phyloP scores from a whole-genome alignment of 495 filamentous ascomycete genomes.

The Astrothelium macrocarpum region DNA sequence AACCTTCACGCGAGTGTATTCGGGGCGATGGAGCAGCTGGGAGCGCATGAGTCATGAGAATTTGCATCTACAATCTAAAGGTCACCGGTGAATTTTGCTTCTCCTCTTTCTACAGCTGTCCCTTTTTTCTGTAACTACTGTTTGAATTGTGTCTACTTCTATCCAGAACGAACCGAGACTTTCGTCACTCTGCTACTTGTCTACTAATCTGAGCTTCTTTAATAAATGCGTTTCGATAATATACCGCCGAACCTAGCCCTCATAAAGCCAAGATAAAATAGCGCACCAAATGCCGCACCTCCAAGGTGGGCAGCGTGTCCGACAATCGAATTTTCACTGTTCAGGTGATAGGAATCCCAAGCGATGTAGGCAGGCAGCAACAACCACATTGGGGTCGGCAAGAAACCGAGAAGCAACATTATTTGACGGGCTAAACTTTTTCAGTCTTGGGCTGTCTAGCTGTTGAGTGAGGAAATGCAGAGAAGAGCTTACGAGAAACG shows the following conservation, averaged over 20 bases:
- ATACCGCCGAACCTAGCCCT: slow-evolving; percentile 16
- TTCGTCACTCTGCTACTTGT: no score
- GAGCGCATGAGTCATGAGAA: no score
- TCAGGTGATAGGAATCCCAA: slow-evolving; percentile 24
- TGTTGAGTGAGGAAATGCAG: neutral
- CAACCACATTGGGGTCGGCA: slow-evolving; percentile 27
- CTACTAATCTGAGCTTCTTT: no score
- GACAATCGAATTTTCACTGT: slow-evolving; percentile 8
- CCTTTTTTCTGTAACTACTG: no score
- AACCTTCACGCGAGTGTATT: no score
- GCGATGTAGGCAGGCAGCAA: slow-evolving; percentile 21
- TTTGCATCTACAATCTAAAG: no score
- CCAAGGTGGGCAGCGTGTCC: slow-evolving; percentile 33
- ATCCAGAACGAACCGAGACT: no score
- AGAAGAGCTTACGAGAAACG: neutral
- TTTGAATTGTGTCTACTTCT: no score
- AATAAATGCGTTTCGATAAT: neutral
- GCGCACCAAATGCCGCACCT: slow-evolving; percentile 22
- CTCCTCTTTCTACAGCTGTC: no score
- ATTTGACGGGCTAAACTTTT: slow-evolving; percentile 7
- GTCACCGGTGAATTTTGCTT: no score
- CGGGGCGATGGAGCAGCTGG: no score
- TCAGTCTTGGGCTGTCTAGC: neutral
- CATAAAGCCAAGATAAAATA: slow-evolving; percentile 24
- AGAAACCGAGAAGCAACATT: slow-evolving; percentile 21